These are phyloP conservation scores for Coniochaeta sp. DNA, from an alignment of 2,329 filamentous ascomycete genomes.

Conservation along the genomic window DNA sequence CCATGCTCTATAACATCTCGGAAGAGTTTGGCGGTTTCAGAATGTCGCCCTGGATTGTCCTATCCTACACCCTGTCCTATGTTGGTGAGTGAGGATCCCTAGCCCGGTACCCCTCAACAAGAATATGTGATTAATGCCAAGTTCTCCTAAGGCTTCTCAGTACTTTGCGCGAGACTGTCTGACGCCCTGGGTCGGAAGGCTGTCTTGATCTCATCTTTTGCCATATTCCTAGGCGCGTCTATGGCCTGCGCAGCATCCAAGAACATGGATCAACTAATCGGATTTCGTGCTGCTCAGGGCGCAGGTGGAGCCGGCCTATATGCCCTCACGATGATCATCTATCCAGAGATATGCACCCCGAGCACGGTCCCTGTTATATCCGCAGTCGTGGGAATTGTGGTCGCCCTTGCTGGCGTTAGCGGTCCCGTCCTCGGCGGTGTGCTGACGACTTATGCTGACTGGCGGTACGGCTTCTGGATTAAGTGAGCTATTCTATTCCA, in stretches of 20 bases:
- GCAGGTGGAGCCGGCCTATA: slow-evolving; percentile 15
- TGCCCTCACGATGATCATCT: slow-evolving; percentile 12
- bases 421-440: slow-evolving; percentile 13
- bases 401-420: slow-evolving; percentile 12
- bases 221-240: slow-evolving; percentile 12
- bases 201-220: slow-evolving; percentile 6
- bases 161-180: slow-evolving; percentile 10
- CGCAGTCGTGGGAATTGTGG: slow-evolving; percentile 9
- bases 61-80: slow-evolving; percentile 6
- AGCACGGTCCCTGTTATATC: slow-evolving; percentile 7
- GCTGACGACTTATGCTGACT: slow-evolving; percentile 7
- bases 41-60: slow-evolving; percentile 4
- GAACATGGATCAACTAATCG: slow-evolving; percentile 13
- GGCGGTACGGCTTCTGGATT: slow-evolving; percentile 13
- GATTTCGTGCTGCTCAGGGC: slow-evolving; percentile 13
- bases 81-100: slow-evolving; percentile 3
- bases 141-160: slow-evolving; percentile 9
- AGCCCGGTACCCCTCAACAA: background rate
- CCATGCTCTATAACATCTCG: slow-evolving; percentile 4
- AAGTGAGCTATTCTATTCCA: slow-evolving; percentile 9
- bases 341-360: slow-evolving; percentile 12
- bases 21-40: slow-evolving; percentile 5
- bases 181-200: slow-evolving; percentile 10
- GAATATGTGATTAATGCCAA: background rate
- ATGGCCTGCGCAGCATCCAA: slow-evolving; percentile 9